Evolutionary conservation across 257 asterid genomes (phyloP), one percentile per base, ranked within the genome.

Genomic region (Capsicum rhomboideum): DNA sequence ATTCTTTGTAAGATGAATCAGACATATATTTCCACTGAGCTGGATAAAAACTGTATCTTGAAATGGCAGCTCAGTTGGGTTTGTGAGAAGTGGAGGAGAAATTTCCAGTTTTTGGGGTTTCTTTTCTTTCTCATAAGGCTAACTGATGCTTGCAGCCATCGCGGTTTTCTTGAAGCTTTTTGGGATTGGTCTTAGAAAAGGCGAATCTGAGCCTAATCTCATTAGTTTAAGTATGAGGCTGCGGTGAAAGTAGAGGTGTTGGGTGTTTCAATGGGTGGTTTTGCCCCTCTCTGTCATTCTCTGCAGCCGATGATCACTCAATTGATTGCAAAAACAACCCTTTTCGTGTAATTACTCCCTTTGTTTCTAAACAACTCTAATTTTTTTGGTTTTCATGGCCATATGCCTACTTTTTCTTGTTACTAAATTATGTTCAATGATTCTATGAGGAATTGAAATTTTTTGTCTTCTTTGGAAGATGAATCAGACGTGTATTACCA

Each of bases 201-300:
- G 53, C n/a, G 18, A 37, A 69, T 11, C 54, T 69, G 31, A 40
- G 78, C 79, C 55, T 67, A 40, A 0, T 58, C 67, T n/a, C n/a
- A n/a, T n/a, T n/a, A n/a, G n/a, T n/a, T n/a, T n/a, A n/a, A n/a
- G n/a, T n/a, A n/a, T n/a, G n/a, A n/a, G n/a, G n/a, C n/a, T n/a
- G n/a, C n/a, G n/a, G n/a, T n/a, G n/a, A n/a, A n/a, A n/a, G n/a
- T n/a, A 52, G 86, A 68, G 86, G 0, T 28, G 82, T n/a, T 29
- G 67, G 86, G 86, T 4, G 56, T 80, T 66, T 16, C 37, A 11
- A 6, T 64, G 8, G 72, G 93, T 83, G 90, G 91, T 91, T 91
- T 90, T 89, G 89, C 86, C 90, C 85, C 82, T 87, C n/a, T n/a
- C 42, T 28, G 40, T 28, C 18, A 13, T 64, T 64, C 11, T 64